Base-by-base conservation (phyloP, 2,329 filamentous ascomycete genomes). In the Sclerotinia trifoliorum region DNA sequence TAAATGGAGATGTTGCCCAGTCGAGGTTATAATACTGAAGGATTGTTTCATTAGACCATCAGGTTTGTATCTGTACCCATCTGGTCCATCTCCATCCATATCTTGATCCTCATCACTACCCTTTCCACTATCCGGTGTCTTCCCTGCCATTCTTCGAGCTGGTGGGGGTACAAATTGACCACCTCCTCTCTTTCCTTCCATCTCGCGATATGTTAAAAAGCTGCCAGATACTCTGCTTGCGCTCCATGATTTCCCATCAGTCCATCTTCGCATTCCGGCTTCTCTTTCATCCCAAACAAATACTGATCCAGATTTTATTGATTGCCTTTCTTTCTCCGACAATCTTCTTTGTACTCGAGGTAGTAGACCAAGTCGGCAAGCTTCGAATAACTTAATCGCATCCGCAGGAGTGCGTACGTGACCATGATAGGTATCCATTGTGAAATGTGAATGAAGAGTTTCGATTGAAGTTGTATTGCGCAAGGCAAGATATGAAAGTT, bases 201-300 rank as follows among this genome's bases (percentile, higher is more conserved):
- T 99, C 78, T 99, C 95, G 51, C 95, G 86, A 78, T 99, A 99
- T 10, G 95, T 98, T 70, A 99, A 81, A 79, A 99, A 99, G 81
- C 95, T 98, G 64, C 95, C 95, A 0, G 94, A 98, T 0, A 99
- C 95, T 71, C 95, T 88, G 81, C 94, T 98, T 46, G 95, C 95
- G 77, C 94, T 98, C 95, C 95, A 99, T 48, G 94, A 98, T 80
- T 99, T 99, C 68, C 95, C 95, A 75, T 99, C 95, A 0, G 95
- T 99, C 95, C 95, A 99, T 79, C 95, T 85, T 76, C 95, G 87
- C 95, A 99, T 99, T 73, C 95, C 95, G 15, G 95, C 95, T 82
- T 99, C 95, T 74, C 94, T 85, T 83, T 99, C 95, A 79, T 99
- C 95, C 95, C 95, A 99, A n/a, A 99, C 95, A 76, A 98, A 99